These are phyloP conservation scores for sunflower (Helianthus annuus) DNA, from an alignment of 129 eudicot genomes.

Conservation along the genomic window DNA sequence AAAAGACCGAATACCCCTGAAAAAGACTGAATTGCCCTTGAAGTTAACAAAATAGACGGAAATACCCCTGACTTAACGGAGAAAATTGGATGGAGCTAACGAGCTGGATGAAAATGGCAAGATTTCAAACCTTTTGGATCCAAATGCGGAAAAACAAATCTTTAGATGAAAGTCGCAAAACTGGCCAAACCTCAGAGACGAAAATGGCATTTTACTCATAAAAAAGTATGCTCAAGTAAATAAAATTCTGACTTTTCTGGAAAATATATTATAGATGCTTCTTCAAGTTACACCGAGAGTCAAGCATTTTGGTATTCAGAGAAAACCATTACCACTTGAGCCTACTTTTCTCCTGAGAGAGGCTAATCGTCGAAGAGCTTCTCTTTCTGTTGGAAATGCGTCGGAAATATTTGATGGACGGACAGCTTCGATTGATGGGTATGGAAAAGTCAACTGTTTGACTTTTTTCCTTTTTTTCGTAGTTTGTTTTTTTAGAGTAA, in stretches of 20 bases:
- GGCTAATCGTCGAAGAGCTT: constrained; percentile 97
- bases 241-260: constrained; percentile 4
- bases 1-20: no score
- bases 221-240: neutral
- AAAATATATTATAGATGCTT: constrained; percentile 51
- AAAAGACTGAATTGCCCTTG: no score
- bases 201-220: no score
- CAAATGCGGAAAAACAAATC: no score
- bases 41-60: no score
- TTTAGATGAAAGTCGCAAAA: no score
- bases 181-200: no score
- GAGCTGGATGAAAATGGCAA: no score
- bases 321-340: constrained; percentile 89
- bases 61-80: no score
- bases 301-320: constrained; percentile 87
- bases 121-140: no score
- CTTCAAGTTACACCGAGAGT: constrained; percentile 74
- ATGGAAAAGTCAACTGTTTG: constrained; percentile 24
- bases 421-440: constrained; percentile 61
- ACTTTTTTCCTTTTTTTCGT: neutral
- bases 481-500: neutral
- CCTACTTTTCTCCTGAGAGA: constrained; percentile 86
- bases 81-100: no score
- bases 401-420: constrained; percentile 83
- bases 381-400: constrained; percentile 92